Evolutionary conservation across 345 rosid genomes (phyloP).

Genomic region (Noccaea caerulescens): DNA sequence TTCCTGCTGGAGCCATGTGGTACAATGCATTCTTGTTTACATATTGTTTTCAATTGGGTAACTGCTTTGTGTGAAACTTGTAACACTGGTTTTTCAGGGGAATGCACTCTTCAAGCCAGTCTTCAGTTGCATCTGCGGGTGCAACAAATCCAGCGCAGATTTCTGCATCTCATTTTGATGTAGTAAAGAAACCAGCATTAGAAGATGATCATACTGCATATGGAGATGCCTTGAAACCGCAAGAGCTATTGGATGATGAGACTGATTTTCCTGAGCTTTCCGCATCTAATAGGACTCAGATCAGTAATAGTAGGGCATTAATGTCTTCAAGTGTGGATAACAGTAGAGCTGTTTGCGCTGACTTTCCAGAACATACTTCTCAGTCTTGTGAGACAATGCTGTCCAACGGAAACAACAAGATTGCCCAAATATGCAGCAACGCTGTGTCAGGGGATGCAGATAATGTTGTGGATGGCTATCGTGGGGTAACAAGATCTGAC

Average conservation of each 20-base stretch:
- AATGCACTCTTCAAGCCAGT: constrained; percentile 62
- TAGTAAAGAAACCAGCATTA: constrained; percentile 44
- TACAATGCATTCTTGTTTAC: constrained; percentile 41
- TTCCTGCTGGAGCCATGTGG: constrained; percentile 96
- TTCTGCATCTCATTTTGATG: constrained; percentile 40
- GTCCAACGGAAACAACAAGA: constrained; percentile 31
- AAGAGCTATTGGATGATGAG: constrained; percentile 39
- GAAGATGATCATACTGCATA: constrained; percentile 37
- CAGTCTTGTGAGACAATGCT: constrained; percentile 22
- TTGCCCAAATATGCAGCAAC: constrained; percentile 32
- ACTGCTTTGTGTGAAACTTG: constrained; percentile 23
- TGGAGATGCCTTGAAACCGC: constrained; percentile 45
- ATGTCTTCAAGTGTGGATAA: constrained; percentile 42
- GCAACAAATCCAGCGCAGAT: constrained; percentile 43
- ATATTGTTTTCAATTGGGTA: neutral
- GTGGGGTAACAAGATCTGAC: constrained; percentile 44
- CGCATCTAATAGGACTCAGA: constrained; percentile 39
- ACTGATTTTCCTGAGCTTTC: constrained; percentile 44
- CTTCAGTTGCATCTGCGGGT: constrained; percentile 43
- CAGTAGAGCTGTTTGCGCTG: constrained; percentile 38
- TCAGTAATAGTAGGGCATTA: constrained; percentile 40
- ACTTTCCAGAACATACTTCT: constrained; percentile 38
- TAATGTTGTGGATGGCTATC: constrained; percentile 44
- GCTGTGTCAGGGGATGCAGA: constrained; percentile 53
- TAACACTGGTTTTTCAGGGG: constrained; percentile 55